Evolutionary conservation across 176 grass and related monocot genomes (phyloP).

Genomic region (maize (Zea mays)): Zm-B73-REFERENCE-NAM-5.0 NC_050099.1:190777001-190777500

Average conservation of each 20-base stretch:
- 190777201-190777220: conserved; percentile 10
- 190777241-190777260: conserved; percentile 51
- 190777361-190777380: conserved; percentile 62
- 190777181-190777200: conserved; percentile 7
- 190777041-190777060: conserved; percentile 27
- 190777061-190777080: conserved; percentile 22
- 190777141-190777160: too few species aligned
- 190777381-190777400: conserved; percentile 69
- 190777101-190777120: conserved; percentile 13
- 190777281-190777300: conserved; percentile 81
- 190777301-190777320: conserved; percentile 70
- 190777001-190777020: conserved; percentile 17
- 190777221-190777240: conserved; percentile 46
- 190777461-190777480: background rate
- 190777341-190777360: conserved; percentile 72
- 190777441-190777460: too few species aligned
- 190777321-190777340: conserved; percentile 67
- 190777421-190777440: too few species aligned
- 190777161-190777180: conserved; percentile 2
- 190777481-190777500: too few species aligned
- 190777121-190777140: background rate
- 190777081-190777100: conserved; percentile 10
- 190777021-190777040: conserved; percentile 35
- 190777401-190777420: conserved; percentile 67
- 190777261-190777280: conserved; percentile 65